phyloP scores from a whole-genome alignment of 345 rosid genomes.

The Theobroma cacao region DNA sequence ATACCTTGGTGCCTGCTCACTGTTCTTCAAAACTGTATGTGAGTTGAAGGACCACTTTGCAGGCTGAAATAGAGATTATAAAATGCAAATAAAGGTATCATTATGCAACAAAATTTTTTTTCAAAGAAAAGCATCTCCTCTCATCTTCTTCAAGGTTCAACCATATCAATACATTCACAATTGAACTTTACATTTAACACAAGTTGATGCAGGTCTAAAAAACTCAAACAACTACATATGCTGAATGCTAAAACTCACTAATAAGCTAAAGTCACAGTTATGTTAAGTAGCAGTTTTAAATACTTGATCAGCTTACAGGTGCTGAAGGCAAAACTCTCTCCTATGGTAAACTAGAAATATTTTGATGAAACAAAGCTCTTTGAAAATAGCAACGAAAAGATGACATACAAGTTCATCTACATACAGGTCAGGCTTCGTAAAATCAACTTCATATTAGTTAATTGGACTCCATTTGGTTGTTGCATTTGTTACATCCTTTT shows the following conservation, averaged over 20 bases:
- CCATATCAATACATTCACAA: slow-evolving; percentile 1
- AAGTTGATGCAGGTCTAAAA: not conserved
- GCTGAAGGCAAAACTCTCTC: not conserved
- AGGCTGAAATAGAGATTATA: slow-evolving; percentile 52
- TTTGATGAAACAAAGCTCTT: not conserved
- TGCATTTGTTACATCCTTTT: not conserved
- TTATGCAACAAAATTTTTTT: not conserved
- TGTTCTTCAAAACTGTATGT: slow-evolving; percentile 70
- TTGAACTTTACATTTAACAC: not conserved
- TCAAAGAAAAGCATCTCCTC: not conserved
- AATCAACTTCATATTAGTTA: not conserved
- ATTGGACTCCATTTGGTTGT: not conserved
- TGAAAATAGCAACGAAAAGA: not conserved
- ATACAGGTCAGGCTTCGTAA: not conserved
- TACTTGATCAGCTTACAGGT: not conserved
- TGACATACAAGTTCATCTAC: not conserved
- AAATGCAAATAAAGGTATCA: slow-evolving; percentile 16
- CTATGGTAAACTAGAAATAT: not conserved
- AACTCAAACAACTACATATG: not conserved
- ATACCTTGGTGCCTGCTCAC: slow-evolving; percentile 90
- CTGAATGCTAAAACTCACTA: not conserved
- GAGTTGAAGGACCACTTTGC: slow-evolving; percentile 88
- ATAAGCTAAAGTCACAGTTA: not conserved
- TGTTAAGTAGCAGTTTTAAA: not conserved
- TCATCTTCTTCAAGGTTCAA: not conserved